Base-by-base conservation (phyloP, 805 yeast genomes). In the Dipodascopsis tothii region DNA sequence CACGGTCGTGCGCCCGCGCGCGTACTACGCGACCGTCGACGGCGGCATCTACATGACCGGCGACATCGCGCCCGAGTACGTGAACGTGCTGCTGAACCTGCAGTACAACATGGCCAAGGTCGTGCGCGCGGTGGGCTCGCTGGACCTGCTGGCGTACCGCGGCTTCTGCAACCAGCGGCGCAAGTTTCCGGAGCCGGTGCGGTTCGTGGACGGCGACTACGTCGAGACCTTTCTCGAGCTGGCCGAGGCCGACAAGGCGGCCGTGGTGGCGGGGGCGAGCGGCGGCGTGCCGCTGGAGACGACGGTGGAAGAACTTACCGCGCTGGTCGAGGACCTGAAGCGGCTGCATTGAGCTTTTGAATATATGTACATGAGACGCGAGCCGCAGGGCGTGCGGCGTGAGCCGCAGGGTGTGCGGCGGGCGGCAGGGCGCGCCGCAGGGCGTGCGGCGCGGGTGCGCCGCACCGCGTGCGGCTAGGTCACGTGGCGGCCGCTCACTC, bases 161-260 rank as follows among this genome's bases (percentile, higher is more conserved):
- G 48, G 37, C 19, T 40, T 48, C 21, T 20, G 30, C 14, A 45
- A 40, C 36, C 45, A 42, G 28, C 37, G 52, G 22, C 39, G 44
- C 19, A 25, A 35, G 6, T 34, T 30, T 16, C 21, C 21, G 9
- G 50, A 40, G 30, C 50, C 53, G 18, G 14, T 30, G 14, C 38
- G 55, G 7, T 51, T 52, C n/a, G 46, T 53, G 4, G 56, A 52
- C 35, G 56, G 56, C 5, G 54, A 48, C 27, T 45, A 42, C 30
- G 32, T 52, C 16, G 56, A 52, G 33, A 41, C 28, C 33, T 46
- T 51, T 35, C 21, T 47, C 18, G 55, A 51, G 25, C 39, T 46
- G 4, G 23, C 40, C 6, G 46, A 42, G 14, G 34, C 27, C 9
- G 46, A 43, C 17, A 40, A 44, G 44, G 38, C 33, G 25, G 36